Conservation (phyloP, 1,139 yeast species). For the Zygoascus hellenicus region DNA sequence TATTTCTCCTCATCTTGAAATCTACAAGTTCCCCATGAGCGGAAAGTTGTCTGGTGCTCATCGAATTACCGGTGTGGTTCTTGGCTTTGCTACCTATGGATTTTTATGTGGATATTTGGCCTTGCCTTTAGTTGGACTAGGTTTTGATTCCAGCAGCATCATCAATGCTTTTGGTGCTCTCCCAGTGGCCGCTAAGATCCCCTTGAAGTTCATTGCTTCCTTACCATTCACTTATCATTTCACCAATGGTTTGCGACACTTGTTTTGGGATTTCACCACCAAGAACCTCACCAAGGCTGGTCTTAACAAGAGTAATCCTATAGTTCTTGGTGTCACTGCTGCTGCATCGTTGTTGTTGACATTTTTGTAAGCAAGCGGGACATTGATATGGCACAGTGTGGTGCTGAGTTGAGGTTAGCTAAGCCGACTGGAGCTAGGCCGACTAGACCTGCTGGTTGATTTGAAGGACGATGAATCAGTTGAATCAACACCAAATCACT, state of each 20-base stretch:
- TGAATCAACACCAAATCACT: too few species aligned
- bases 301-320: constrained; percentile 88
- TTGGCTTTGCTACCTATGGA: constrained; percentile 70
- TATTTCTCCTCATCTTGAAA: constrained; percentile 80
- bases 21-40: constrained; percentile 87
- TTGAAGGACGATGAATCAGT: too few species aligned
- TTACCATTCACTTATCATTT: constrained; percentile 84
- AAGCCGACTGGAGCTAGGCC: too few species aligned
- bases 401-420: too few species aligned
- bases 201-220: constrained; percentile 63
- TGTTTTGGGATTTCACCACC: constrained; percentile 80
- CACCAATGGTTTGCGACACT: constrained; percentile 84
- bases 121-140: constrained; percentile 54
- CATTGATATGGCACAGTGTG: too few species aligned
- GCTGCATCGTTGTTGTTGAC: constrained; percentile 49
- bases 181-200: constrained; percentile 57
- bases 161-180: constrained; percentile 44
- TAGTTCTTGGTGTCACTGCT: constrained; percentile 68
- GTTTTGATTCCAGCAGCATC: constrained; percentile 56
- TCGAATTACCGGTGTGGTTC: constrained; percentile 80
- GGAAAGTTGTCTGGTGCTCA: constrained; percentile 75
- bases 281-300: constrained; percentile 72
- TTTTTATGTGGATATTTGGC: constrained; percentile 72
- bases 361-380: constrained; percentile 25
- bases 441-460: too few species aligned